These are phyloP conservation scores for Cladobotryum mycophilum DNA, from an alignment of 2,329 filamentous ascomycete genomes.

Conservation along the genomic window DNA sequence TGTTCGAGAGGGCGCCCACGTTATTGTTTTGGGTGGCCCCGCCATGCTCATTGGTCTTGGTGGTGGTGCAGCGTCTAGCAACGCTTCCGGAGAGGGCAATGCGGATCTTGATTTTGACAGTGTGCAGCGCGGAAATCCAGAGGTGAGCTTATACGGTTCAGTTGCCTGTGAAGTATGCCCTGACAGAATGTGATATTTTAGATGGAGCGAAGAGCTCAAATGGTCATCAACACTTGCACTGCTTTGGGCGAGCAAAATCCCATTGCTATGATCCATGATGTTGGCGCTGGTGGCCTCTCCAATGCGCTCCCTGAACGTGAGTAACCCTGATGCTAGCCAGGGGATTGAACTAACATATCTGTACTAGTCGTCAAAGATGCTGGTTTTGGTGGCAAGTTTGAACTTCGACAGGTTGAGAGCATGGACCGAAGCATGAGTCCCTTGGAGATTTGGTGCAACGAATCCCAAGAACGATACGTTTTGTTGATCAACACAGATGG, in stretches of 20 bases:
- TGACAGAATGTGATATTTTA: slow-evolving; percentile 3
- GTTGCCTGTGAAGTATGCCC: neutral
- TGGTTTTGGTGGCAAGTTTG: slow-evolving; percentile 82
- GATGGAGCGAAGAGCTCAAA: slow-evolving; percentile 90
- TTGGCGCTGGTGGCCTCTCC: slow-evolving; percentile 77
- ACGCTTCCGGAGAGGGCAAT: slow-evolving; percentile 78
- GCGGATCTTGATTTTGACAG: slow-evolving; percentile 95
- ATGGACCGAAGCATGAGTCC: slow-evolving; percentile 90
- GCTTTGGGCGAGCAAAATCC: slow-evolving; percentile 79
- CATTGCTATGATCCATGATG: slow-evolving; percentile 95
- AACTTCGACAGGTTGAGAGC: slow-evolving; percentile 89
- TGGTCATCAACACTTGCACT: slow-evolving; percentile 94
- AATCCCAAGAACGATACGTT: slow-evolving; percentile 95
- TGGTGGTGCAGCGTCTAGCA: slow-evolving; percentile 89
- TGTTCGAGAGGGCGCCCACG: slow-evolving; percentile 80
- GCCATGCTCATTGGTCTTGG: slow-evolving; percentile 97
- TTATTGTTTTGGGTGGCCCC: slow-evolving; percentile 89
- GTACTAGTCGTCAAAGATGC: slow-evolving; percentile 74
- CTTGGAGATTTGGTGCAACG: slow-evolving; percentile 95
- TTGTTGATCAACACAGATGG: slow-evolving; percentile 76
- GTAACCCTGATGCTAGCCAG: neutral
- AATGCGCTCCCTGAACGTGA: slow-evolving; percentile 70
- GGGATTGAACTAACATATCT: neutral
- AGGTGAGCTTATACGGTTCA: slow-evolving; percentile 32
- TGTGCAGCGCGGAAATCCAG: slow-evolving; percentile 93